Conservation (phyloP, 2,329 filamentous ascomycete genomes). For the Sordariomycetes sp. region DNA sequence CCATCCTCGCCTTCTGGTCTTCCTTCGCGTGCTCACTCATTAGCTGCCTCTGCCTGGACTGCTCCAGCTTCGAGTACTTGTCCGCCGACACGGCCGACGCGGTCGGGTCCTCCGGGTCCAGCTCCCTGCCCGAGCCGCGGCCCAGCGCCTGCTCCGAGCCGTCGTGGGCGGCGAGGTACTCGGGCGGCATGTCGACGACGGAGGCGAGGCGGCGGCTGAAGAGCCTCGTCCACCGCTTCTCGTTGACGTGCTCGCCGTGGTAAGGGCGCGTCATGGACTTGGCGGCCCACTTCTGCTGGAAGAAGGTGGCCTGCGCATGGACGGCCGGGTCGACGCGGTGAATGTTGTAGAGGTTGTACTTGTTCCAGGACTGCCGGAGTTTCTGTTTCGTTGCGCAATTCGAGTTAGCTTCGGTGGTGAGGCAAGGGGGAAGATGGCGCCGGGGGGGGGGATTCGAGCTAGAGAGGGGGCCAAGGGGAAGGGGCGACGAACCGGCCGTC, state of each 20-base stretch:
- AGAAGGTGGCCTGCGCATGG: slow-evolving; percentile 50
- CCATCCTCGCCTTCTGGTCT: slow-evolving; percentile 2
- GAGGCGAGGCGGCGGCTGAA: slow-evolving; percentile 71
- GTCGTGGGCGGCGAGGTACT: slow-evolving; percentile 67
- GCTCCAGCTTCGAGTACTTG: slow-evolving; percentile 10
- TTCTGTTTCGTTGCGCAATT: slow-evolving; percentile 50
- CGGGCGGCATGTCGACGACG: slow-evolving; percentile 73
- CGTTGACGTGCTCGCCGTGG: slow-evolving; percentile 88
- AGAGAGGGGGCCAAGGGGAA: no score
- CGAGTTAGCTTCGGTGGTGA: not conserved
- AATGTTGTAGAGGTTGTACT: slow-evolving; percentile 92
- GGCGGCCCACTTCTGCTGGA: slow-evolving; percentile 95
- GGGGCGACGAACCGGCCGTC: slow-evolving; percentile 7
- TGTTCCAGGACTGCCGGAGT: slow-evolving; percentile 93
- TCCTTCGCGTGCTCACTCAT: slow-evolving; percentile 2
- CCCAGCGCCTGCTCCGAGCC: slow-evolving; percentile 75
- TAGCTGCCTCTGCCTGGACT: slow-evolving; percentile 5
- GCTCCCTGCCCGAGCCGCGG: slow-evolving; percentile 59
- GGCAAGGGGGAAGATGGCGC: not conserved
- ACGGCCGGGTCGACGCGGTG: slow-evolving; percentile 26
- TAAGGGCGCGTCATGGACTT: slow-evolving; percentile 77
- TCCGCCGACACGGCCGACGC: slow-evolving; percentile 10
- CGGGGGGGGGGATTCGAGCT: not conserved
- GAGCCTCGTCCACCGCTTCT: slow-evolving; percentile 89
- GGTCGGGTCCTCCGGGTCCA: slow-evolving; percentile 7